A percentile compares a stretch with the other conserved stretches of the same genome.
These are phyloP conservation scores for Fraxinus sp. DNA, from an alignment of 305 asterid genomes.

Conservation along the genomic window DNA sequence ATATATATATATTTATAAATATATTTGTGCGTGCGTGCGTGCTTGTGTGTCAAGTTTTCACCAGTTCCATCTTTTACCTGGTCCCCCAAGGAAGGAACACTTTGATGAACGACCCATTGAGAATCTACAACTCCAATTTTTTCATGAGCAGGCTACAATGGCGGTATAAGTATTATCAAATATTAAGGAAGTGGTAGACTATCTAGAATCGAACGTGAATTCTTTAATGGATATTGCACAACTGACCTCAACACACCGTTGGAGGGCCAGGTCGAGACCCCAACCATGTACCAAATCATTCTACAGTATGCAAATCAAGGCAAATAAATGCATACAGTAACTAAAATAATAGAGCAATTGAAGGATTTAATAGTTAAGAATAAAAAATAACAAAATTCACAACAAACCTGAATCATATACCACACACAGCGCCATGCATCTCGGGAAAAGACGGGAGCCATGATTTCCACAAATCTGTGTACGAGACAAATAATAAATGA, in stretches of 20 bases:
- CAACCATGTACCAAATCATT: conserved; percentile 96
- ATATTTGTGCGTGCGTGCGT: too few relatives aligned
- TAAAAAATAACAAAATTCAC: not conserved
- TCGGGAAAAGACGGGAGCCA: conserved; percentile 94
- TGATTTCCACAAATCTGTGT: conserved; percentile 85
- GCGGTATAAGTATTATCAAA: not conserved
- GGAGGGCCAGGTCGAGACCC: conserved; percentile 91
- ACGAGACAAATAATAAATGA: not conserved
- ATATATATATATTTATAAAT: not conserved
- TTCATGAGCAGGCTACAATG: conserved; percentile 70
- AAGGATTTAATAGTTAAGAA: not conserved
- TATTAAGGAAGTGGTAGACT: not conserved
- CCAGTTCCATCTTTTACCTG: conserved; percentile 47
- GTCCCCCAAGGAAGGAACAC: conserved; percentile 81
- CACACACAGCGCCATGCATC: conserved; percentile 78
- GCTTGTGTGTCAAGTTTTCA: not conserved
- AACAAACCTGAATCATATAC: conserved; percentile 10
- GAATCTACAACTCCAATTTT: conserved; percentile 96
- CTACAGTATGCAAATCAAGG: conserved; percentile 39
- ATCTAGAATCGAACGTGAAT: not conserved
- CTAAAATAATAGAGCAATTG: not conserved
- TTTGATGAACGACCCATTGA: conserved; percentile 83
- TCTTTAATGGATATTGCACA: not conserved
- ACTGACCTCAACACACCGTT: conserved; percentile 70
- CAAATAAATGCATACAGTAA: conserved; percentile 2